Percentiles rank a stretch among this genome's conserved stretches.
phyloP scores from a whole-genome alignment of 2,329 filamentous ascomycete species.

The Neofusicoccum umdonicola region DNA sequence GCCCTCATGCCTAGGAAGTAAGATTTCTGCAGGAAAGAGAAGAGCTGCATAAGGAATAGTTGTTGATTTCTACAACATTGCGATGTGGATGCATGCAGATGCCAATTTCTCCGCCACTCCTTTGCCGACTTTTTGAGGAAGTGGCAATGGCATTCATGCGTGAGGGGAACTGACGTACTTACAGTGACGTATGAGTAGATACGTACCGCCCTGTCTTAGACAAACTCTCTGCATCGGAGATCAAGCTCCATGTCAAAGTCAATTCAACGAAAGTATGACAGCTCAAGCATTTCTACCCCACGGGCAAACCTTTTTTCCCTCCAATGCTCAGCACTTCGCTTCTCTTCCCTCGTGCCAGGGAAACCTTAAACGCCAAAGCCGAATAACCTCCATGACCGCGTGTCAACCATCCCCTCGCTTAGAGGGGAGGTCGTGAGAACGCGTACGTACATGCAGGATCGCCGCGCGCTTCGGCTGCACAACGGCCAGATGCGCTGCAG shows the following conservation, averaged over 20 bases:
- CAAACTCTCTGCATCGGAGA: neutral
- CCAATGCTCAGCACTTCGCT: neutral
- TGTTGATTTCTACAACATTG: neutral
- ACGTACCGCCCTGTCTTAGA: neutral
- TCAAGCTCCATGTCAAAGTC: neutral
- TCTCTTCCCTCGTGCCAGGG: neutral
- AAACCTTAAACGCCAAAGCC: neutral
- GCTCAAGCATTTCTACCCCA: neutral
- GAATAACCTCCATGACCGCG: neutral
- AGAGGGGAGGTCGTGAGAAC: neutral
- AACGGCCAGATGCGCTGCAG: neutral
- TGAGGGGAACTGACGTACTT: neutral
- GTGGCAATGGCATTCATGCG: neutral
- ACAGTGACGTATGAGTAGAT: neutral
- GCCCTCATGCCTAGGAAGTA: neutral
- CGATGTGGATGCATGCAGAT: neutral
- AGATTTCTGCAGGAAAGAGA: neutral
- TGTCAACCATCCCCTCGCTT: neutral
- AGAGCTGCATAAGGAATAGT: neutral
- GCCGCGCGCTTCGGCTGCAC: neutral
- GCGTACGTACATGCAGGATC: neutral
- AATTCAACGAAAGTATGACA: neutral
- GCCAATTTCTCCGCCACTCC: neutral
- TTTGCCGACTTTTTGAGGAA: neutral
- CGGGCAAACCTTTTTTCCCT: neutral